Evolutionary conservation across 352 stramenopile species (phyloP), one percentile per base, ranked within the genome.

Genomic region (Globisporangium orthogonon): DNA sequence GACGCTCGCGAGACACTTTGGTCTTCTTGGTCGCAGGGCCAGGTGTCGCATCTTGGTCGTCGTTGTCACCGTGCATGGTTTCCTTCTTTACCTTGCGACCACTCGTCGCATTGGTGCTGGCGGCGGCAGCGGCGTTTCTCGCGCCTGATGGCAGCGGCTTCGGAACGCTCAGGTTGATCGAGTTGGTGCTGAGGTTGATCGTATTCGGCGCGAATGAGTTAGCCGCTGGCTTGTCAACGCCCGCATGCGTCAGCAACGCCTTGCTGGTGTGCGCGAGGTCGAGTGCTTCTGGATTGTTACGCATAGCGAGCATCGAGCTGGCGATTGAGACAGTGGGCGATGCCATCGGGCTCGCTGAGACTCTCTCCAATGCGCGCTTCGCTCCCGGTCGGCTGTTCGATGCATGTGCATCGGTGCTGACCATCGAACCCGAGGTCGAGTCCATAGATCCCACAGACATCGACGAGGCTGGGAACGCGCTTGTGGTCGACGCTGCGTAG

Each of bases 1-100:
- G 84, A 0, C 84, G 76, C 70, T 94, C 84, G 30, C 84, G 74
- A 9, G 81, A 91, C 7, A 94, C 84, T 67, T 94, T 94, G 46
- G 75, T 86, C 66, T 91, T 94, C 66, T 91, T 84, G 35, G 66
- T 76, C 31, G 62, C 56, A 7, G 71, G 60, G 30, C 52, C 39
- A 50, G 58, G 13, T 52, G 54, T 28, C 59, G 68, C 18, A 47
- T 71, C 56, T 7, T 56, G 48, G 15, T 54, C 60, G 40, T 59
- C 45, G 10, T 52, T 55, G 13, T 75, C 59, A 6, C 67, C 52
- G 46, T 54, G n/a, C 17, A 15, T 17, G 6, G 59, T 50, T 47
- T 73, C 65, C 18, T 73, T 60, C 52, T 79, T 76, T 40, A 46
- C 37, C 52, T 52, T 62, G 43, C 17, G 35, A 58, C 45, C 33